Evolutionary conservation across 1,284 basidiomycete genomes (phyloP).

Genomic region (Puccinia hordei): DNA sequence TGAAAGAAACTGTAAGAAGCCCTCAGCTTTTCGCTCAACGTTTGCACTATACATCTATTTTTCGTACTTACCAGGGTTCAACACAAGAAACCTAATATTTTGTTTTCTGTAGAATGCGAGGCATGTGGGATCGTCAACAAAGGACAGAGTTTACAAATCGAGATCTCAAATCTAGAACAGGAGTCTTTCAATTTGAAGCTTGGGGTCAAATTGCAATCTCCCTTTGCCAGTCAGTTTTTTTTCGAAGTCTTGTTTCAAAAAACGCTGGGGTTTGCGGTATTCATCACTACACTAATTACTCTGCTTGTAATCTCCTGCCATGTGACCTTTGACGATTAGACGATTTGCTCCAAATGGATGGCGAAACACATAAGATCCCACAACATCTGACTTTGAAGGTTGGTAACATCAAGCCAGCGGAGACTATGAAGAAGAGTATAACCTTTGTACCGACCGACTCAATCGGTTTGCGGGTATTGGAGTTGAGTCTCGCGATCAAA

Average conservation of each 20-base stretch:
- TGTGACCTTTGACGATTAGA: background rate
- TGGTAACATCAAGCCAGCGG: background rate
- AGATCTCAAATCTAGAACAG: slow-evolving; percentile 12
- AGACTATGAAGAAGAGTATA: slow-evolving; percentile 1
- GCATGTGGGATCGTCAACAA: slow-evolving; percentile 13
- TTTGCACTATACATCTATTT: background rate
- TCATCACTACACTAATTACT: background rate
- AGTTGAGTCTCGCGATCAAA: slow-evolving; percentile 4
- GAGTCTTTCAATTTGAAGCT: slow-evolving; percentile 21
- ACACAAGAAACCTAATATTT: background rate
- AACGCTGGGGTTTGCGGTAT: too few relatives aligned
- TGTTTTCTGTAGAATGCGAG: background rate
- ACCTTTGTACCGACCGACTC: background rate
- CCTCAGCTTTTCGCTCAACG: background rate
- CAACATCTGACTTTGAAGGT: background rate
- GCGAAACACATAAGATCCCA: background rate
- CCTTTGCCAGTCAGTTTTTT: slow-evolving; percentile 20
- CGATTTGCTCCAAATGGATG: slow-evolving; percentile 6
- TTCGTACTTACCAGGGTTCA: background rate
- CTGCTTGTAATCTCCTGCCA: background rate
- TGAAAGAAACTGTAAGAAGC: background rate
- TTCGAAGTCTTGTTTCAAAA: background rate
- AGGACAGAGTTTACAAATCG: background rate
- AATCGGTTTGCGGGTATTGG: slow-evolving; percentile 7
- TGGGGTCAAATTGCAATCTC: slow-evolving; percentile 28